A percentile compares a stretch with the other conserved stretches of the same genome.
Evolutionary conservation across 2,329 filamentous ascomycete species (phyloP).

Genomic region (Pseudocercospora macadamiae): DNA sequence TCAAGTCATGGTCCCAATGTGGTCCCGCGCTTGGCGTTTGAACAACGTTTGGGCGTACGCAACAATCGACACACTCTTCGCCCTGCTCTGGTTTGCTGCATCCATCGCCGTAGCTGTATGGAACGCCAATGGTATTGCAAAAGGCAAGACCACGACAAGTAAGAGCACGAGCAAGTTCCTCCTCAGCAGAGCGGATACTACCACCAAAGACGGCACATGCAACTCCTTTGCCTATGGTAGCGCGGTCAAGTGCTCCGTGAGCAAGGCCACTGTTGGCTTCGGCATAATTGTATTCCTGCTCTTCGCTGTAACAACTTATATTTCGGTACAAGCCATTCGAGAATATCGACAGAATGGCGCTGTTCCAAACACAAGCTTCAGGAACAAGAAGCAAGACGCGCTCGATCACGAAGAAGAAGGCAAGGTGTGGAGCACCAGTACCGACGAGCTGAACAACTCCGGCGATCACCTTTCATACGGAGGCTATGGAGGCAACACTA

Average conservation of each 20-base stretch:
- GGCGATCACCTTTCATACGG: slow-evolving; percentile 19
- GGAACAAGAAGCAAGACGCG: slow-evolving; percentile 46
- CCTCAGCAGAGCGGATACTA: slow-evolving; percentile 20
- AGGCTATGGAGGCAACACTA: slow-evolving; percentile 10
- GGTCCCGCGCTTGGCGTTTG: slow-evolving; percentile 60
- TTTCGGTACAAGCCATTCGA: slow-evolving; percentile 59
- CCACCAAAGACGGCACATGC: slow-evolving; percentile 49
- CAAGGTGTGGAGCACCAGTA: slow-evolving; percentile 49
- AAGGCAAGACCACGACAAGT: slow-evolving; percentile 48
- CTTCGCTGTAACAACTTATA: slow-evolving; percentile 55
- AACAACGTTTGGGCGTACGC: slow-evolving; percentile 64
- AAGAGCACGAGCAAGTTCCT: slow-evolving; percentile 8
- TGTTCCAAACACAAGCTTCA: slow-evolving; percentile 44
- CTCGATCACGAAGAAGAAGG: slow-evolving; percentile 41
- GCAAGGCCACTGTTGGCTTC: slow-evolving; percentile 58
- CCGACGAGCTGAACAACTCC: slow-evolving; percentile 38
- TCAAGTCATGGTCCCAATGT: slow-evolving; percentile 63
- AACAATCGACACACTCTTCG: slow-evolving; percentile 57
- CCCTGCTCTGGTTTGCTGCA: slow-evolving; percentile 62
- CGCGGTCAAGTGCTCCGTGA: slow-evolving; percentile 59
- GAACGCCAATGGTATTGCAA: slow-evolving; percentile 57
- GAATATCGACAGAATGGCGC: slow-evolving; percentile 61
- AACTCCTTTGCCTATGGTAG: slow-evolving; percentile 59
- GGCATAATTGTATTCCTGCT: slow-evolving; percentile 61
- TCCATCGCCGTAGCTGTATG: slow-evolving; percentile 61